Conservation (phyloP, 2,329 filamentous ascomycete species). For the Tolypocladium nubicola region DNA sequence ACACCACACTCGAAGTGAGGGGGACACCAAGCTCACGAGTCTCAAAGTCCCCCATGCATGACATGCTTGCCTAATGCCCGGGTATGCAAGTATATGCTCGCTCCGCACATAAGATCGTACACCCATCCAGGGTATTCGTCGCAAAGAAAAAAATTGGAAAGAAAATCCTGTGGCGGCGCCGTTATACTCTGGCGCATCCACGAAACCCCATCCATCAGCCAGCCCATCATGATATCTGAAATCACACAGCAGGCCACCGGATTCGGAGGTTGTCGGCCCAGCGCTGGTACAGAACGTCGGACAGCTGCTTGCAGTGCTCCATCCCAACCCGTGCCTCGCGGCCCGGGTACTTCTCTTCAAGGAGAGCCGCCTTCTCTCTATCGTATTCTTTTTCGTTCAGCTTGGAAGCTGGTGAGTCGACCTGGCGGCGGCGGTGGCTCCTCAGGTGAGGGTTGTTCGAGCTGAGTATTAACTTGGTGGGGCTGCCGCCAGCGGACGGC, state of each 20-base stretch:
- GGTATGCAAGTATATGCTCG: constrained; percentile 11
- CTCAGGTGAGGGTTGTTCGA: constrained; percentile 79
- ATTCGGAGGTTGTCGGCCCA: constrained; percentile 78
- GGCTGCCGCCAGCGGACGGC: constrained; percentile 30
- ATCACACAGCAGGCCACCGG: constrained; percentile 46
- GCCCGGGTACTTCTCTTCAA: constrained; percentile 45
- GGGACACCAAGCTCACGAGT: background rate
- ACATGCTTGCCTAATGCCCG: constrained; percentile 7
- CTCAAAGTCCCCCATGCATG: background rate
- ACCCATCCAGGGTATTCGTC: constrained; percentile 6
- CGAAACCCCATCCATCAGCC: background rate
- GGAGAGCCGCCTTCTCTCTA: constrained; percentile 33
- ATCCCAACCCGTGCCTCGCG: constrained; percentile 56
- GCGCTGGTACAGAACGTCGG: constrained; percentile 79
- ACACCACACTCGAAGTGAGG: background rate
- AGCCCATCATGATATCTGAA: background rate
- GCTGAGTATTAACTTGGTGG: constrained; percentile 62
- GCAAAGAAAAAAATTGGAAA: constrained; percentile 1
- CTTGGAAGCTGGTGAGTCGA: constrained; percentile 22
- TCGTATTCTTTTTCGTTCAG: constrained; percentile 35
- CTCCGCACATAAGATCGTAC: constrained; percentile 9
- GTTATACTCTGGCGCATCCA: background rate
- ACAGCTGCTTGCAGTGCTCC: constrained; percentile 85
- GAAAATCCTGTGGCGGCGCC: background rate
- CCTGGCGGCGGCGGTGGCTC: constrained; percentile 60